phyloP scores from a whole-genome alignment of 2,329 filamentous ascomycete species.

The Metarhizium sp. region DNA sequence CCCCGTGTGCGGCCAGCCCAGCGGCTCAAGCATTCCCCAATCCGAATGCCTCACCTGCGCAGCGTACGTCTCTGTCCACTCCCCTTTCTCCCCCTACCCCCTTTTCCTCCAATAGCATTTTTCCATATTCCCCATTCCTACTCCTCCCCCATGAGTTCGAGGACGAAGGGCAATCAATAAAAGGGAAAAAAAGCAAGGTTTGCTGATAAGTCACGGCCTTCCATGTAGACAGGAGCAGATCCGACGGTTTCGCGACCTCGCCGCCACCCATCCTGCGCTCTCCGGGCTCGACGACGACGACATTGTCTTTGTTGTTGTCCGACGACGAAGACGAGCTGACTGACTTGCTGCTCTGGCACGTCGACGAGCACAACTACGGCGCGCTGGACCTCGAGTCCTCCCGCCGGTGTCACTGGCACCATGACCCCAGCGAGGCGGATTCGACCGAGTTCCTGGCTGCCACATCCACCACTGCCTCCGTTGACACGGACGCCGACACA shows the following conservation, averaged over 20 bases:
- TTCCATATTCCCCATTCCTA: not conserved
- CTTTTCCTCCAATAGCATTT: not conserved
- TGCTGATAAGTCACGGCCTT: not conserved
- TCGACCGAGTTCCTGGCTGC: not conserved
- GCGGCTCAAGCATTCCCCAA: conserved; percentile 8
- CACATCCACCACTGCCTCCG: not conserved
- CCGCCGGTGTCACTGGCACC: not conserved
- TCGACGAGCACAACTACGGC: not conserved
- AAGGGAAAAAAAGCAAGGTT: not conserved
- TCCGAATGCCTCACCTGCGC: conserved; percentile 13
- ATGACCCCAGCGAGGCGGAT: not conserved
- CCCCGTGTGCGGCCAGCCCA: conserved; percentile 11
- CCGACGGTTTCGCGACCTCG: not conserved
- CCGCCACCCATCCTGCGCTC: not conserved
- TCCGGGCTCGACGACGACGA: not conserved
- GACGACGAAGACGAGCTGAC: not conserved
- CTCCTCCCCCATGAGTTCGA: not conserved
- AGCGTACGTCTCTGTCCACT: conserved; percentile 4
- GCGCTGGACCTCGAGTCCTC: not conserved
- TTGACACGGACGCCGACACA: not conserved
- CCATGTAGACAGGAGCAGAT: not conserved
- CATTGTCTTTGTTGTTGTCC: not conserved
- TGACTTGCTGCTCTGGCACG: not conserved
- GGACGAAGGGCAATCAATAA: too few species aligned
- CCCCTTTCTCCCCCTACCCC: not conserved